phyloP scores from a whole-genome alignment of 768 basidiomycete genomes.

The Podaxis rugospora region DNA sequence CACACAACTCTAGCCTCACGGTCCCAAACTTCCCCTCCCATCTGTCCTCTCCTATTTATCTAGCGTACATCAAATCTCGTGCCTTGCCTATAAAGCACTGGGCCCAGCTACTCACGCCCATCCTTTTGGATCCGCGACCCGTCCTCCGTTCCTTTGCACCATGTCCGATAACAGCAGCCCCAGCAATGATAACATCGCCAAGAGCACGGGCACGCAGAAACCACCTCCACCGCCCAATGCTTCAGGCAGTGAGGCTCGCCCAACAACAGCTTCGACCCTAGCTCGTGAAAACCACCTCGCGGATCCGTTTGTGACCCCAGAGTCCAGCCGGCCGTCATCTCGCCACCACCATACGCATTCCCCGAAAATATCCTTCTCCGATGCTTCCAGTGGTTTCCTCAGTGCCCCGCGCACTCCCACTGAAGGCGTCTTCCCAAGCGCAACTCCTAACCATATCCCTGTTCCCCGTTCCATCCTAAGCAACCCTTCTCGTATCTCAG shows the following conservation, averaged over 20 bases:
- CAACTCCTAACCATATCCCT: slow-evolving; percentile 12
- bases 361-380: slow-evolving; percentile 25
- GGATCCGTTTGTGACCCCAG: slow-evolving; percentile 34
- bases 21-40: not conserved
- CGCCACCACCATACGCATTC: slow-evolving; percentile 22
- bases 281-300: slow-evolving; percentile 2
- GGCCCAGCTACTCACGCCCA: not conserved
- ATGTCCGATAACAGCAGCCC: slow-evolving; percentile 1
- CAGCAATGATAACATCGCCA: slow-evolving; percentile 6
- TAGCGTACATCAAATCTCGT: not conserved
- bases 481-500: slow-evolving; percentile 4
- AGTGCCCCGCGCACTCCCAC: slow-evolving; percentile 14
- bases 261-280: slow-evolving; percentile 19
- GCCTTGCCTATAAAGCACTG: slow-evolving; percentile 5
- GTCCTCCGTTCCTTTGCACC: not conserved
- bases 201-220: slow-evolving; percentile 13
- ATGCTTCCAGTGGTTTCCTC: slow-evolving; percentile 12
- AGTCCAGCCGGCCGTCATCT: slow-evolving; percentile 30
- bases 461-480: slow-evolving; percentile 16
- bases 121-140: slow-evolving; percentile 7
- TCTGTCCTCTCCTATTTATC: not conserved
- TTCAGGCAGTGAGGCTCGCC: slow-evolving; percentile 16
- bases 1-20: not conserved
- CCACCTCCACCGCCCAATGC: not conserved
- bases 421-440: slow-evolving; percentile 8